Percentiles rank a stretch among this genome's conserved stretches.
These are phyloP conservation scores for Kwoniella pini DNA, from an alignment of 768 basidiomycete species.

Conservation along the genomic window DNA sequence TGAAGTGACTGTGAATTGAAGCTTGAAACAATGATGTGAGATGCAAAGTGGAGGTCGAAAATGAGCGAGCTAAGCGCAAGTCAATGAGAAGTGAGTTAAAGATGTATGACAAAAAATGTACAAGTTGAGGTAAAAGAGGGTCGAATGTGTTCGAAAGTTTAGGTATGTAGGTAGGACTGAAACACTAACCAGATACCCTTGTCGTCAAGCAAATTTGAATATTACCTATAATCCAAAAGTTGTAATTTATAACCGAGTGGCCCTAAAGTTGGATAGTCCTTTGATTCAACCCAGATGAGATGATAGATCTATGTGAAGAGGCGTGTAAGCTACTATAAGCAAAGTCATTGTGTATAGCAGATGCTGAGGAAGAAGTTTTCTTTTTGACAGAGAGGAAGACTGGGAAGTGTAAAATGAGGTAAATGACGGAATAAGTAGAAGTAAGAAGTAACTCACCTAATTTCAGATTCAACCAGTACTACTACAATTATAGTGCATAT, in stretches of 20 bases:
- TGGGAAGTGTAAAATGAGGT: too few relatives aligned
- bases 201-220: constrained; percentile 2
- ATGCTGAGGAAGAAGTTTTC: too few relatives aligned
- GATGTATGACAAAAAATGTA: background rate
- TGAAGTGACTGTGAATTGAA: too few relatives aligned
- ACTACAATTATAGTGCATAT: too few relatives aligned
- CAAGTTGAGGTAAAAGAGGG: background rate
- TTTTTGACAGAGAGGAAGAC: too few relatives aligned
- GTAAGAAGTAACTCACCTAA: too few relatives aligned
- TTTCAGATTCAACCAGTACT: too few relatives aligned
- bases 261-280: background rate
- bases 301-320: too few relatives aligned
- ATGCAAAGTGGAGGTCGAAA: background rate
- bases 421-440: too few relatives aligned
- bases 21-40: background rate
- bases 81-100: background rate
- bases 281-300: background rate
- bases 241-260: background rate
- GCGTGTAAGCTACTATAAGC: too few relatives aligned
- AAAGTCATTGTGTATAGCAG: too few relatives aligned
- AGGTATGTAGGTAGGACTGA: background rate
- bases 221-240: background rate
- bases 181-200: constrained; percentile 6
- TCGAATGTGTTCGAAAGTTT: background rate
- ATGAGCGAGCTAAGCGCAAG: background rate